A percentile compares a stretch with the other conserved stretches of the same genome.
These are phyloP conservation scores for Aspergillus eucalypticola DNA, from an alignment of 2,329 filamentous ascomycete genomes.

Conservation along the genomic window DNA sequence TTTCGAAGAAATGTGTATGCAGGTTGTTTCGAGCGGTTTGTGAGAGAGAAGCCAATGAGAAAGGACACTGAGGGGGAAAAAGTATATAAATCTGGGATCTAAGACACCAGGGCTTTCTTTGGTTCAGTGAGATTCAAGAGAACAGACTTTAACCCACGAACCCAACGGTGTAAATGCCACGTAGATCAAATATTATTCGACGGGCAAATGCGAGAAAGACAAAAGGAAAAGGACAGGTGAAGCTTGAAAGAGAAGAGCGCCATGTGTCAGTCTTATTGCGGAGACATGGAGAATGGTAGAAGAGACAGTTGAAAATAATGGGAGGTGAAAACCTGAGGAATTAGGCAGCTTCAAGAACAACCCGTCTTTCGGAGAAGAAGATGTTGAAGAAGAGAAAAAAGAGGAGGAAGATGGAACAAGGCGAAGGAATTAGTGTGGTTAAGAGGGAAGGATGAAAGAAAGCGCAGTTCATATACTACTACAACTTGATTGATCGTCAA, in stretches of 20 bases:
- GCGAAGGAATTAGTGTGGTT: not conserved
- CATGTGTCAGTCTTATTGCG: slow-evolving; percentile 23
- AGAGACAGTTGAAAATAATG: slow-evolving; percentile 4
- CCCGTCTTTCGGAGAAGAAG: not conserved
- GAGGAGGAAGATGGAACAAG: not conserved
- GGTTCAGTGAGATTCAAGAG: not conserved
- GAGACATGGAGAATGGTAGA: slow-evolving; percentile 7
- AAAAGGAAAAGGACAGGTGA: slow-evolving; percentile 13
- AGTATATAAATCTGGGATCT: not conserved
- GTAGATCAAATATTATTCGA: slow-evolving; percentile 9
- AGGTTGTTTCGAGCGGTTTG: not conserved
- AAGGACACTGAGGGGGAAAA: not conserved
- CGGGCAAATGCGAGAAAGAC: slow-evolving; percentile 11
- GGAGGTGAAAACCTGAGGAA: slow-evolving; percentile 13
- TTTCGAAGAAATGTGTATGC: slow-evolving; percentile 15
- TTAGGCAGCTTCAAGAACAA: not conserved
- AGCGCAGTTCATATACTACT: not conserved
- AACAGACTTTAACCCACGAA: not conserved
- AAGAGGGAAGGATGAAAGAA: not conserved
- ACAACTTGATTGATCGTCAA: too few relatives aligned
- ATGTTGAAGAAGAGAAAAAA: not conserved
- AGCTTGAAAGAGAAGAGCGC: slow-evolving; percentile 16
- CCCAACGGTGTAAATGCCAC: not conserved
- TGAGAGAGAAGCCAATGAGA: not conserved
- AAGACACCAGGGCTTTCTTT: not conserved